Conservation (phyloP, 108 stramenopile genomes). For the Cylindrotheca fusiformis region DNA sequence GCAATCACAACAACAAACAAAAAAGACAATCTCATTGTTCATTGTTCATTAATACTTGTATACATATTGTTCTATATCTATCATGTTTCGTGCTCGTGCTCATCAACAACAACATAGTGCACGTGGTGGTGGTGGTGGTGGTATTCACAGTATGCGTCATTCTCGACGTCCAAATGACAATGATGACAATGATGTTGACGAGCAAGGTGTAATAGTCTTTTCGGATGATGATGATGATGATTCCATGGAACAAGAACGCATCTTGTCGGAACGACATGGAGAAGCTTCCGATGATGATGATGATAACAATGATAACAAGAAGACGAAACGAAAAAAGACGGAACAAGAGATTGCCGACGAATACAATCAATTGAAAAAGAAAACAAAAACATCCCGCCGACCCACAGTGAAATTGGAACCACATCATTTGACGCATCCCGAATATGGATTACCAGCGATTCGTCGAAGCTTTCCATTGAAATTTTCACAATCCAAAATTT, state of each 20-base stretch:
- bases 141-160: background rate
- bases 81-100: too few relatives aligned
- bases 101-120: background rate
- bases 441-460: conserved; percentile 31
- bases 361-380: conserved; percentile 44
- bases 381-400: conserved; percentile 1
- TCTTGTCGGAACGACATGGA: conserved; percentile 50
- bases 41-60: too few relatives aligned
- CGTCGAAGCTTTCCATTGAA: conserved; percentile 19
- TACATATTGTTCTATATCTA: too few relatives aligned
- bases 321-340: conserved; percentile 26
- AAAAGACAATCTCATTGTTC: too few relatives aligned
- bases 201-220: background rate
- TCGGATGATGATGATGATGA: conserved; percentile 16
- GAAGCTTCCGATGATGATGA: conserved; percentile 41
- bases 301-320: conserved; percentile 2
- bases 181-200: conserved; percentile 16
- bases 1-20: too few relatives aligned
- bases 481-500: conserved; percentile 20
- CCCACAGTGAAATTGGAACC: background rate
- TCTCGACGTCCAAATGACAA: background rate
- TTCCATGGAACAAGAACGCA: conserved; percentile 50
- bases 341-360: conserved; percentile 41
- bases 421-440: conserved; percentile 7
- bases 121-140: background rate